Evolutionary conservation across 352 stramenopile species (phyloP).

Genomic region (Phytophthora agathidicida): DNA sequence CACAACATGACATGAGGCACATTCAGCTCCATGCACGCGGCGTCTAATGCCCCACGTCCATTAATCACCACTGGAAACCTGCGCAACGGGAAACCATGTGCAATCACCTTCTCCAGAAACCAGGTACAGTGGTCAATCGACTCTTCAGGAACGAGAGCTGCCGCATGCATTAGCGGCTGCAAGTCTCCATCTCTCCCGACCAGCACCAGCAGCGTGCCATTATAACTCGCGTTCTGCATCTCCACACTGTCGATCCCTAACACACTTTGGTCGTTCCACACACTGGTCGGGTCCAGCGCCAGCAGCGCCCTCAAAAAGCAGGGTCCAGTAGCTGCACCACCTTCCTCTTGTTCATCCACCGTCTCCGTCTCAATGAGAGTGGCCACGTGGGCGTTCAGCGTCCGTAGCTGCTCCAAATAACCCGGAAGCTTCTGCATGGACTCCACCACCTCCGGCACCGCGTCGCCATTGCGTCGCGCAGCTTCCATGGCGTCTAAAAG

Average conservation of each 20-base stretch:
- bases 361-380: constrained; percentile 37
- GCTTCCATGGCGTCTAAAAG: constrained; percentile 44
- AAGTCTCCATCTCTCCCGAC: constrained; percentile 47
- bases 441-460: constrained; percentile 7
- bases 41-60: constrained; percentile 25
- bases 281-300: constrained; percentile 44
- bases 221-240: constrained; percentile 33
- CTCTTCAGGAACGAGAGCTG: constrained; percentile 42
- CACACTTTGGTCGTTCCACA: constrained; percentile 50
- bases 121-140: constrained; percentile 38
- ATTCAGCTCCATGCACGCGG: constrained; percentile 25
- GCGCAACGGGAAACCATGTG: constrained; percentile 50
- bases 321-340: neutral
- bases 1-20: constrained; percentile 44
- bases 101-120: constrained; percentile 53
- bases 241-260: constrained; percentile 45
- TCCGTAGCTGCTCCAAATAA: constrained; percentile 45
- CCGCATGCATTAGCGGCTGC: constrained; percentile 41
- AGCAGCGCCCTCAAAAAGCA: constrained; percentile 42
- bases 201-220: constrained; percentile 42
- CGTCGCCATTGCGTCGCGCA: constrained; percentile 15
- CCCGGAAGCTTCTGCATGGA: constrained; percentile 45
- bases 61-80: constrained; percentile 48
- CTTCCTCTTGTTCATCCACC: neutral
- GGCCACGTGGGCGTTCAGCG: constrained; percentile 43